A percentile compares a stretch with the other conserved stretches of the same genome.
Evolutionary conservation across 2,329 filamentous ascomycete genomes (phyloP).

Genomic region (Blastomyces percursus): DNA sequence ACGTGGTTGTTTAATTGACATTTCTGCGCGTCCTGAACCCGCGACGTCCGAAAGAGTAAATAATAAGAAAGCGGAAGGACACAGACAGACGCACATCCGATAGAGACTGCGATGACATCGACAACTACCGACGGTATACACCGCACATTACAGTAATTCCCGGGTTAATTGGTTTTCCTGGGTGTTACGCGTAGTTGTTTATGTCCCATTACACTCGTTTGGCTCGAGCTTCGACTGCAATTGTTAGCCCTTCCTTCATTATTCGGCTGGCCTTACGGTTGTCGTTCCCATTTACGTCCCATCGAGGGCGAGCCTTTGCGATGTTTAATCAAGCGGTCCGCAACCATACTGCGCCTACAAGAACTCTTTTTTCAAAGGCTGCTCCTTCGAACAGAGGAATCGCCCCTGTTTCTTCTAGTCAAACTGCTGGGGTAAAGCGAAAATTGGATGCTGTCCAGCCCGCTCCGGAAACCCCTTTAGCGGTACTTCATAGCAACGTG

Average conservation of each 20-base stretch:
- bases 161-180: background rate
- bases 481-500: slow-evolving; percentile 39
- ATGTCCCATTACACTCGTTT: slow-evolving; percentile 2
- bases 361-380: slow-evolving; percentile 26
- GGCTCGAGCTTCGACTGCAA: background rate
- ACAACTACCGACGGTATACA: background rate
- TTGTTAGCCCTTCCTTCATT: background rate
- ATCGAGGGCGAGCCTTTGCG: background rate
- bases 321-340: slow-evolving; percentile 36
- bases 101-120: background rate
- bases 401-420: slow-evolving; percentile 17
- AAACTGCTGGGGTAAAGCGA: slow-evolving; percentile 27
- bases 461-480: slow-evolving; percentile 23
- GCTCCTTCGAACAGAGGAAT: slow-evolving; percentile 19
- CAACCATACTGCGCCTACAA: slow-evolving; percentile 23
- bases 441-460: slow-evolving; percentile 27
- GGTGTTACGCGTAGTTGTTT: background rate
- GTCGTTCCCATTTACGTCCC: background rate
- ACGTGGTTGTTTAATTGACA: background rate
- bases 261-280: background rate
- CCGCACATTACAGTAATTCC: background rate
- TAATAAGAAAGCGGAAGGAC: background rate
- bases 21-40: background rate
- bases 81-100: background rate
- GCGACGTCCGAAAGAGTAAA: background rate